Conservation (phyloP, 192 early-diverging fungal genomes). For the Gonapodya sp. region DNA sequence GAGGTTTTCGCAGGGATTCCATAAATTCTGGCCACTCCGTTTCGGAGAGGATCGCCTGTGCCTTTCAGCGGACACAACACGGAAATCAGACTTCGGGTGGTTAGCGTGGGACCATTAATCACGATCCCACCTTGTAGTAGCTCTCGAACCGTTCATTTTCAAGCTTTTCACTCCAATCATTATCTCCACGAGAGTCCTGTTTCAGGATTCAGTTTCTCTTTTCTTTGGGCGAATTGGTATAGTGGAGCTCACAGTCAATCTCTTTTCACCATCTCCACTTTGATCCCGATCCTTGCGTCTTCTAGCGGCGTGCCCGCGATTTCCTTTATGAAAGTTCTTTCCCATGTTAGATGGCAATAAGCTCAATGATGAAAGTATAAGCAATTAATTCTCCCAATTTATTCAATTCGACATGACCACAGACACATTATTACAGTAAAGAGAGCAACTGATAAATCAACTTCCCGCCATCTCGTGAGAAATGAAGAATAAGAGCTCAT, state of each 20-base stretch:
- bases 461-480: neutral
- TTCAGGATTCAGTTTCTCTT: no score
- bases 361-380: neutral
- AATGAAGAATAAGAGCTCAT: neutral
- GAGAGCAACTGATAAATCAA: no score
- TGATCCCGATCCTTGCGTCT: neutral
- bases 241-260: no score
- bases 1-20: constrained; percentile 51
- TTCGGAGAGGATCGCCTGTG: constrained; percentile 63
- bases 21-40: constrained; percentile 76
- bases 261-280: neutral
- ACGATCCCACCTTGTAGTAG: constrained; percentile 54
- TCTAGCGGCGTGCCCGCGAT: neutral
- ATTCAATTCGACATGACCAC: no score
- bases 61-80: no score
- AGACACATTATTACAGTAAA: no score
- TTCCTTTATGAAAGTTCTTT: neutral
- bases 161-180: neutral
- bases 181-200: no score
- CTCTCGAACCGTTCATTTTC: constrained; percentile 53
- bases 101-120: no score
- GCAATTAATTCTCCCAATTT: neutral
- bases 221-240: no score
- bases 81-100: no score
- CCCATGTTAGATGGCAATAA: no score